Percentiles rank a stretch among this genome's conserved stretches.
Evolutionary conservation across 495 filamentous ascomycete species (phyloP).

Genomic region (Lichina pygmaea): DNA sequence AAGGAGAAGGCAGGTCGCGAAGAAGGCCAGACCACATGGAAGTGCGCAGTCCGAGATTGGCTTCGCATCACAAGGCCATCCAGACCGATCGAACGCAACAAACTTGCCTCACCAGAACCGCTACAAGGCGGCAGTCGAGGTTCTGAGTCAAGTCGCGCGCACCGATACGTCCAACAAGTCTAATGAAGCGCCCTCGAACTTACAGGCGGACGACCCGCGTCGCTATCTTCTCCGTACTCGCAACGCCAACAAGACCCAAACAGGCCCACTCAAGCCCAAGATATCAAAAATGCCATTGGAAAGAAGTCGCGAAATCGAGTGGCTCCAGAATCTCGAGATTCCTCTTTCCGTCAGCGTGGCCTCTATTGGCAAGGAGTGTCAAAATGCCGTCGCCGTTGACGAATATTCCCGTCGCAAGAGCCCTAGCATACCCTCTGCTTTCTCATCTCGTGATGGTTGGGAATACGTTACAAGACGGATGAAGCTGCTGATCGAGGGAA

Average conservation of each 20-base stretch:
- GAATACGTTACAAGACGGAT: too few species aligned
- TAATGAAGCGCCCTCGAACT: background rate
- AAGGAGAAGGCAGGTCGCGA: background rate
- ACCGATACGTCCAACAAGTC: background rate
- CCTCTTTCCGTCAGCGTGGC: constrained; percentile 1
- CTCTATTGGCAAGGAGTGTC: background rate
- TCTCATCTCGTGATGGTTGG: too few species aligned
- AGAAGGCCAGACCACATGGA: background rate
- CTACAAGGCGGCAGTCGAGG: constrained; percentile 12
- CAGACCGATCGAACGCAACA: background rate
- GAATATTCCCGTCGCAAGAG: too few species aligned
- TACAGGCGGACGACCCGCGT: background rate
- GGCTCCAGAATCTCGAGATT: background rate
- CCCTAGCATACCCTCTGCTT: too few species aligned
- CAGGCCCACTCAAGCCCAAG: background rate
- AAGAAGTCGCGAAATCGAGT: background rate
- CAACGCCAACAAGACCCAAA: background rate
- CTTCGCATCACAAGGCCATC: background rate
- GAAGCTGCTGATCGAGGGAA: too few species aligned
- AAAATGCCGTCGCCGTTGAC: too few species aligned
- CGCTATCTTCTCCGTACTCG: background rate
- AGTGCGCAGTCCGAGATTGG: background rate
- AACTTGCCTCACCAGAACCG: constrained; percentile 14
- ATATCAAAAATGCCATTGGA: background rate
- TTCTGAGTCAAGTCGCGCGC: constrained; percentile 1